Percentiles rank a stretch among this genome's conserved stretches.
phyloP scores from a whole-genome alignment of 2,329 filamentous ascomycete species.

The Herpotrichia juniperi region DNA sequence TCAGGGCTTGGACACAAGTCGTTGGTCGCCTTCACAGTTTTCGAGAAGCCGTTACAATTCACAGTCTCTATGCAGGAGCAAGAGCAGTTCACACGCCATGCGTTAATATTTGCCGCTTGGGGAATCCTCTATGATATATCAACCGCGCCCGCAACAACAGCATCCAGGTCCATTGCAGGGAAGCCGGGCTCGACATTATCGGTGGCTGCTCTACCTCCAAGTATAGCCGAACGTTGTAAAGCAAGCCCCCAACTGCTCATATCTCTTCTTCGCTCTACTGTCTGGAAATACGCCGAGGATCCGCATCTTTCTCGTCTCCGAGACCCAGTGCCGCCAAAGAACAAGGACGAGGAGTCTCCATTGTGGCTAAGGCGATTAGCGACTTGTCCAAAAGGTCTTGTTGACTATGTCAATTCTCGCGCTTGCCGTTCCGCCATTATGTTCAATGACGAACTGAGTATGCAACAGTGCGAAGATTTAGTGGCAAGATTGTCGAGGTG shows the following conservation, averaged over 20 bases:
- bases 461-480: conserved; percentile 64
- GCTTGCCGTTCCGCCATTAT: conserved; percentile 82
- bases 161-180: conserved; percentile 1
- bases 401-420: conserved; percentile 77
- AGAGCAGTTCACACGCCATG: conserved; percentile 61
- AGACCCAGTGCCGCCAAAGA: neutral
- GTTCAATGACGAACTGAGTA: conserved; percentile 76
- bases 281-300: conserved; percentile 63
- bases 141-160: neutral
- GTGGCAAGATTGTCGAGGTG: conserved; percentile 65
- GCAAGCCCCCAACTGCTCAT: conserved; percentile 74
- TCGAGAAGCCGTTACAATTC: conserved; percentile 66
- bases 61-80: conserved; percentile 68
- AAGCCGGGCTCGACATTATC: conserved; percentile 42
- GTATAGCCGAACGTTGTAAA: conserved; percentile 77
- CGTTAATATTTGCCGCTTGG: conserved; percentile 71
- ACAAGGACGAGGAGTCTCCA: conserved; percentile 7
- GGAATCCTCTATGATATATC: conserved; percentile 70
- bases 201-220: conserved; percentile 68
- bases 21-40: conserved; percentile 34
- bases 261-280: conserved; percentile 74
- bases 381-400: conserved; percentile 73
- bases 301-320: conserved; percentile 1
- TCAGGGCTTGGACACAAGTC: conserved; percentile 41
- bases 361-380: conserved; percentile 68